phyloP scores from a whole-genome alignment of 106 monocot species.

The Allium sativum region DNA sequence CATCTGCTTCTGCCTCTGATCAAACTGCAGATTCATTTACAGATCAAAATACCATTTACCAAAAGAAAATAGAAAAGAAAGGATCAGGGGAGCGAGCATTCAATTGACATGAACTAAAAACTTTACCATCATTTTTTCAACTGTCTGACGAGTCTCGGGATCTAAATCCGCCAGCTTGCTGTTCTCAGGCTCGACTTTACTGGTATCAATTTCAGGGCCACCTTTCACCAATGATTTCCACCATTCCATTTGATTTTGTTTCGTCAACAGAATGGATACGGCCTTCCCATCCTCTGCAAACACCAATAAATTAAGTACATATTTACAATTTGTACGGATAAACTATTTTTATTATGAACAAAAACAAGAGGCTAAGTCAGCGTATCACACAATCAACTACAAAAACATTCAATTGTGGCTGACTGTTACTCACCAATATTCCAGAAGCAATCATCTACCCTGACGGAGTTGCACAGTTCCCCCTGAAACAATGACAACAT shows the following conservation, averaged over 20 bases:
- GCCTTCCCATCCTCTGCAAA: constrained; percentile 60
- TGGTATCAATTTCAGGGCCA: constrained; percentile 82
- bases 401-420: neutral
- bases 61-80: neutral
- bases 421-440: constrained; percentile 25
- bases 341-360: too few relatives aligned
- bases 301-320: too few relatives aligned
- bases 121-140: constrained; percentile 96
- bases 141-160: constrained; percentile 83
- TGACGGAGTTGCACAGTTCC: constrained; percentile 55
- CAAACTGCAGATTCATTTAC: constrained; percentile 38
- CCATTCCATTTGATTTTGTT: constrained; percentile 98
- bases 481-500: constrained; percentile 35
- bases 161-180: constrained; percentile 93
- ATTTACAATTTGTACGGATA: too few relatives aligned
- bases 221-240: constrained; percentile 81
- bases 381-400: neutral
- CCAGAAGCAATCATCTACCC: constrained; percentile 92
- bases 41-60: neutral
- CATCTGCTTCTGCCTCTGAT: constrained; percentile 90
- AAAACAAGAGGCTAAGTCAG: too few relatives aligned
- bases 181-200: constrained; percentile 90
- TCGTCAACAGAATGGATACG: constrained; percentile 74
- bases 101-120: neutral
- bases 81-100: neutral